Evolutionary conservation across 225 moss, liverwort and hornwort genomes (phyloP).

Genomic region (Physcomitrellopsis africana): DNA sequence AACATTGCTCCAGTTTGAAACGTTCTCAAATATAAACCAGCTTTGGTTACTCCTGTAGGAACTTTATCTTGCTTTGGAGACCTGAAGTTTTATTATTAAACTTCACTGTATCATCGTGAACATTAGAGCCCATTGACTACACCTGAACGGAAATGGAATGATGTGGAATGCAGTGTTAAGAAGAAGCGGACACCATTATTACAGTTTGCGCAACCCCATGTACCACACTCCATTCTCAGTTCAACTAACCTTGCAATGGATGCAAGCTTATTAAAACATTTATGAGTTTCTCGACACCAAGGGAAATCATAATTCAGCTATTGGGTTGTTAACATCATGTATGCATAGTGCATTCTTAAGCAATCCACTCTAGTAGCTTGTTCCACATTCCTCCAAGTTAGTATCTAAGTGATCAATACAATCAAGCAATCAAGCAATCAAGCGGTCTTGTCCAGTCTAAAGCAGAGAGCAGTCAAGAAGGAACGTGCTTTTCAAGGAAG

Average conservation of each 20-base stretch:
- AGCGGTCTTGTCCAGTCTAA: slow-evolving; percentile 53
- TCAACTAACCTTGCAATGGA: no score
- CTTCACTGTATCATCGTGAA: no score
- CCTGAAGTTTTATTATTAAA: background rate
- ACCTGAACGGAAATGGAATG: background rate
- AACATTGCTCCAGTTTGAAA: no score
- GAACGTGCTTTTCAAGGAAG: slow-evolving; percentile 36
- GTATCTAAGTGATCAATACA: background rate
- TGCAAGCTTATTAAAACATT: no score
- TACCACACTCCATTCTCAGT: background rate
- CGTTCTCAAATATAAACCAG: no score
- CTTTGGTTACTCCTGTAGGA: background rate
- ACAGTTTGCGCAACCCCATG: slow-evolving; percentile 45
- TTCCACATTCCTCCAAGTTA: background rate
- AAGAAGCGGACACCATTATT: slow-evolving; percentile 11
- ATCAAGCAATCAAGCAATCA: no score
- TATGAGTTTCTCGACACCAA: no score
- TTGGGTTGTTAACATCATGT: no score
- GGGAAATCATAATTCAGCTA: no score
- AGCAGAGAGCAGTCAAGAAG: slow-evolving; percentile 38
- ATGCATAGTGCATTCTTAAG: background rate
- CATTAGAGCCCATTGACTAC: background rate
- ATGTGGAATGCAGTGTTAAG: slow-evolving; percentile 29
- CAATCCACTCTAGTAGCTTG: background rate
- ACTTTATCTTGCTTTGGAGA: background rate